These are phyloP conservation scores for Talaromyces verruculosus DNA, from an alignment of 2,329 filamentous ascomycete genomes.

Conservation along the genomic window DNA sequence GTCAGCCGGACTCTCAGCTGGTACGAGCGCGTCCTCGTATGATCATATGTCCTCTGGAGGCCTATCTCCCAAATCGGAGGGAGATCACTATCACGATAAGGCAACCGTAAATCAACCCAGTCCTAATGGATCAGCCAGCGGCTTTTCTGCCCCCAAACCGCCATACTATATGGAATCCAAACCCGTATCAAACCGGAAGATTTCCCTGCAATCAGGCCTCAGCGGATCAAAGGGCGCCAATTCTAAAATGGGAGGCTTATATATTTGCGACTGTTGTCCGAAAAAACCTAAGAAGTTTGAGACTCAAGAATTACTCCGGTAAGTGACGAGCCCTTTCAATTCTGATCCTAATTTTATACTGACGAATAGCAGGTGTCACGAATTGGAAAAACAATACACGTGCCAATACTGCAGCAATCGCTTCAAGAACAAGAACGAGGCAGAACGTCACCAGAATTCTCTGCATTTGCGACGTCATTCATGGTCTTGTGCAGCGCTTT, in stretches of 20 bases:
- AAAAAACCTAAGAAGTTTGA: conserved; percentile 98
- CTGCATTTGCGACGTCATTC: conserved; percentile 89
- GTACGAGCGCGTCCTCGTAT: conserved; percentile 62
- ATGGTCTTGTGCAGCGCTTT: conserved; percentile 90
- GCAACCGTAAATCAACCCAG: conserved; percentile 47
- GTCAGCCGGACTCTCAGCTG: conserved; percentile 58
- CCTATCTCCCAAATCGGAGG: conserved; percentile 58
- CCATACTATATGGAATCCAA: conserved; percentile 43
- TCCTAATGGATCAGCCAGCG: conserved; percentile 46
- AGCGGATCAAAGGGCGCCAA: not conserved
- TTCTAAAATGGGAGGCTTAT: conserved; percentile 44
- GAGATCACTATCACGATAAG: conserved; percentile 55
- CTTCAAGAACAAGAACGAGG: conserved; percentile 99
- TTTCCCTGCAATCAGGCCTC: conserved; percentile 42
- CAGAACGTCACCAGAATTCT: conserved; percentile 92
- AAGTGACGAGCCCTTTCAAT: conserved; percentile 41
- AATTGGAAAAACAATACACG: conserved; percentile 94
- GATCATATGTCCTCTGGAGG: conserved; percentile 62
- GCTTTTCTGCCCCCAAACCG: conserved; percentile 27
- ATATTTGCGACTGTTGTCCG: conserved; percentile 89
- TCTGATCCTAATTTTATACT: not conserved
- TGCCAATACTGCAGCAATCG: conserved; percentile 90
- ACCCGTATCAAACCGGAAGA: conserved; percentile 46
- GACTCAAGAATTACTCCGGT: conserved; percentile 79
- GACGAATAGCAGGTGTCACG: conserved; percentile 64